Evolutionary conservation across 2,329 filamentous ascomycete genomes (phyloP).

Genomic region (Lasiodiplodia sp.): DNA sequence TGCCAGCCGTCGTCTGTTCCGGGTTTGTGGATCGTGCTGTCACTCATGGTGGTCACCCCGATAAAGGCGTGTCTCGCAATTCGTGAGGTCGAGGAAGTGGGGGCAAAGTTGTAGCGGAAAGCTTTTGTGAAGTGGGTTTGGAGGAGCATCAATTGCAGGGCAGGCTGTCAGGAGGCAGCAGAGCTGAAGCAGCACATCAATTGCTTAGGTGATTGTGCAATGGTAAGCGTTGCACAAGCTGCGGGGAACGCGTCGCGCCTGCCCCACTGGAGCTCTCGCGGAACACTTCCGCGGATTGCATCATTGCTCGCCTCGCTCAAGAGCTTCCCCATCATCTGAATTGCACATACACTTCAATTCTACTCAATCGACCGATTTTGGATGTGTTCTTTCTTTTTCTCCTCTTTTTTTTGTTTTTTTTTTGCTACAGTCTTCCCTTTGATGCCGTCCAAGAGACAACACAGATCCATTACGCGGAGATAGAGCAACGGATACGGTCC

Average conservation of each 20-base stretch:
- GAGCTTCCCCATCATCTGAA: neutral
- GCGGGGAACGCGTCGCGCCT: constrained; percentile 9
- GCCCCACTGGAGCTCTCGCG: constrained; percentile 14
- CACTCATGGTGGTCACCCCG: constrained; percentile 22
- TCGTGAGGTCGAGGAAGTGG: neutral
- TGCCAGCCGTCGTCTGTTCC: constrained; percentile 59
- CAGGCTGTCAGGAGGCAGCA: neutral
- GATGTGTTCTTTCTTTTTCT: no score
- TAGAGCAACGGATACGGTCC: no score
- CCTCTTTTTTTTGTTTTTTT: no score
- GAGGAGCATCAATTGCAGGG: constrained; percentile 3
- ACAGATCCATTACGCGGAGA: no score
- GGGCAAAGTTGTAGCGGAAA: neutral
- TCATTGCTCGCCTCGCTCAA: neutral
- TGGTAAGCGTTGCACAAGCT: constrained; percentile 4
- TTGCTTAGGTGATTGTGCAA: constrained; percentile 7
- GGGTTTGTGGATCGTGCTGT: constrained; percentile 41
- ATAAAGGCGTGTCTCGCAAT: neutral
- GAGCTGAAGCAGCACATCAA: constrained; percentile 1
- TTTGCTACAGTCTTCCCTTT: no score
- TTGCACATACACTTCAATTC: neutral
- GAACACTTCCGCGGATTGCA: constrained; percentile 9
- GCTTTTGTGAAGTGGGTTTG: neutral
- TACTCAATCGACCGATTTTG: neutral
- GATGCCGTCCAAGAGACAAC: no score